Evolutionary conservation across 2,329 filamentous ascomycete genomes (phyloP), one percentile per base, ranked within the genome.

Genomic region (Huntiella savannae): DNA sequence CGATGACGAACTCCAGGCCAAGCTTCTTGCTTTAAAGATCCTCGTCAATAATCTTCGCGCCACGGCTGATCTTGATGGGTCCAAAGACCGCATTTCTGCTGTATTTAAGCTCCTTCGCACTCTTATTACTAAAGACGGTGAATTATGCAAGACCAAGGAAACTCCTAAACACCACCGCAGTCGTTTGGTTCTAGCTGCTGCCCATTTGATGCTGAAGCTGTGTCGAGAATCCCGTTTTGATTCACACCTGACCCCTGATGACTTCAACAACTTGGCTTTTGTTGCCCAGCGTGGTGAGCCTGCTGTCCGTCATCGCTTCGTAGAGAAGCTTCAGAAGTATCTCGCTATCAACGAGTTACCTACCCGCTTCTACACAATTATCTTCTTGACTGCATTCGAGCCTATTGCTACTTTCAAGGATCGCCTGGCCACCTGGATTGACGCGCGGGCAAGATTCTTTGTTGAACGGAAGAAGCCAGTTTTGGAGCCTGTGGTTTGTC

Each of bases 321-420:
- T 91, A 45, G 76, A 78, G 55, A 86, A 87, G 54, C 66, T 98
- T 36, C 91, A 93, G 62, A 95, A 93, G 62, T 88, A 93, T 56
- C 73, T 96, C 4, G 81, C 82, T 7, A 74, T 80, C 45, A 73
- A 72, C 47, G 76, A 71, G 53, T 69, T 93, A 2, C 70, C 75
- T 1, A 66, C 71, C 10, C 77, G 88, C 7, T 98, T 92, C 68
- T 91, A 93, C 60, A 82, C 84, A 0, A 79, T 94, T 36, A 70
- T 93, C 4, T 96, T 95, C 64, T 65, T 96, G 38, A 80, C 86
- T 32, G 88, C 91, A 1, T 95, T 91, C 58, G 91, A 98, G 62
- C 91, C 88, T 0, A 72, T 76, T 34, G 58, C 64, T n/a, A 71
- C 74, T 12, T 73, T 93, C 58, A 82, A 79, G 58, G 75, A 75